Evolutionary conservation across 305 asterid genomes (phyloP), one percentile per base, ranked within the genome.

Genomic region (Ilex paraguariensis): DNA sequence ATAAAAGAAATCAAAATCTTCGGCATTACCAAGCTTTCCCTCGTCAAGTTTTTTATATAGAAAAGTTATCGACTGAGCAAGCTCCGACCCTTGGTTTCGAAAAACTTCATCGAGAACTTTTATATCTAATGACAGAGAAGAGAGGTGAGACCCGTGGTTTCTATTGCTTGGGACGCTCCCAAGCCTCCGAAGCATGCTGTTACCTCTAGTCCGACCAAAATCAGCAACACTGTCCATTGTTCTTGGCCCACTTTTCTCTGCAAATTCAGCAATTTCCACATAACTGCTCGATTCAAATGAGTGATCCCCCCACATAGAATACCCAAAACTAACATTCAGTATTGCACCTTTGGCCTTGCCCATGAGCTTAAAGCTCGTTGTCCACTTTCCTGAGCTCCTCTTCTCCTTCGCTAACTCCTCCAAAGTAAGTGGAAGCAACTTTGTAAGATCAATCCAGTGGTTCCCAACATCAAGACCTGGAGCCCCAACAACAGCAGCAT

Each of bases 321-420:
- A 94, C 48, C 91, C 95, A 70, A 88, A 88, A 77, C 96, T 94
- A 67, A 90, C 95, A 70, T 86, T 86, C 73, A 94, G 62, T 21
- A 77, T 79, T n/a, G 93, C 99, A 45, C 95, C 95, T 77, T 76
- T 81, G 48, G 93, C 99, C 78, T 79, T 86, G 46, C 97, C 97
- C 5, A 95, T 80, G 69, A 94, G 77, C 72, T 80, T 79, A 73
- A 80, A 94, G 79, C 96, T 94, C 65, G 99, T 94, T 21, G 95
- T 79, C 99, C 99, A 94, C 70, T 76, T 94, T 57, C 97, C 97
- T 0, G 86, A 79, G 76, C 88, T 1, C 28, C 28, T 81, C 77
- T 80, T 89, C 84, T 86, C 95, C 64, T 87, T 95, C 59, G 83
- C 95, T 58, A 94, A 70, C 62, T 94, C 99, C 81, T 94, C 99